Conservation (phyloP, 1,284 basidiomycete genomes). For the Austropuccinia psidii region DNA sequence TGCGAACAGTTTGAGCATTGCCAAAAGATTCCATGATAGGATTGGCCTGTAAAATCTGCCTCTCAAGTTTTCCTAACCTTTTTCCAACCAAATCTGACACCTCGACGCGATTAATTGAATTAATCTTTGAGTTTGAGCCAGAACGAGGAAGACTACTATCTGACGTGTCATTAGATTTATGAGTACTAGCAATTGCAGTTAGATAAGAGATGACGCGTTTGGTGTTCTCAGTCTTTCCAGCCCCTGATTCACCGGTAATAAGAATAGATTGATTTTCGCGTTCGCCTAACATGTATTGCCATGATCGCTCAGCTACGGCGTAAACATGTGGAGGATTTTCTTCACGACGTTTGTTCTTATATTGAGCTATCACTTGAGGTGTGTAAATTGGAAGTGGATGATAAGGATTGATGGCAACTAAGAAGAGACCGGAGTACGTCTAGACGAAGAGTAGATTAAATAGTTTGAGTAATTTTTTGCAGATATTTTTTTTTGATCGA, state of each 20-base stretch:
- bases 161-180: constrained; percentile 49
- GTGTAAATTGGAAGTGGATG: constrained; percentile 87
- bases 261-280: constrained; percentile 96
- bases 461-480: not conserved
- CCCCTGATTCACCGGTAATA: constrained; percentile 98
- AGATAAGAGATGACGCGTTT: constrained; percentile 99
- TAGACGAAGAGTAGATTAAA: constrained; percentile 45
- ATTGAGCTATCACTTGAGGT: constrained; percentile 65
- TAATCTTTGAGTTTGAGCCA: constrained; percentile 46
- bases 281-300: constrained; percentile 97
- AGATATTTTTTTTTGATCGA: not conserved
- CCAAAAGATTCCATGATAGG: constrained; percentile 97
- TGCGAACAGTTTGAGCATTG: constrained; percentile 96
- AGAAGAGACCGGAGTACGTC: constrained; percentile 93
- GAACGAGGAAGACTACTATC: constrained; percentile 47
- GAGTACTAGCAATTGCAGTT: constrained; percentile 86
- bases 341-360: constrained; percentile 80
- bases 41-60: constrained; percentile 95
- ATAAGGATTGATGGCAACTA: constrained; percentile 98
- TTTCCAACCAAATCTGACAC: constrained; percentile 44
- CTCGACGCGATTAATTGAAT: constrained; percentile 56
- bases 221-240: constrained; percentile 98
- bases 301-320: constrained; percentile 92
- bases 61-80: constrained; percentile 74
- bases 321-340: constrained; percentile 97